Base-by-base conservation (phyloP, 805 yeast genomes). In the Teunomyces funiuensis region DNA sequence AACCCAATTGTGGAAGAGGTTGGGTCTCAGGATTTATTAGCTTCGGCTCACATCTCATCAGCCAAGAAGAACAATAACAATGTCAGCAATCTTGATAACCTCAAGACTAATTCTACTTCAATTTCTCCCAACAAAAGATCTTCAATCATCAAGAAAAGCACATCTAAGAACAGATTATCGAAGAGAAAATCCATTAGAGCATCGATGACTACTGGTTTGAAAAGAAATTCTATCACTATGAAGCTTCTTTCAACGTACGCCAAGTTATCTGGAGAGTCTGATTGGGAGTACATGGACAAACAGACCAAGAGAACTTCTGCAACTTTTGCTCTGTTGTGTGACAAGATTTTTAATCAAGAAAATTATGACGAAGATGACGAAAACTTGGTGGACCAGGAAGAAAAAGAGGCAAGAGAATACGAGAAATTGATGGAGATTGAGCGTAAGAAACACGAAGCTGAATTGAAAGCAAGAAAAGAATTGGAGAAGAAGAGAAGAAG, bases 291-390 rank as follows among this genome's bases (percentile, higher is more conserved):
- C 51, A 76, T 83, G 61, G 86, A 83, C 52, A 80, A 77, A 53
- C 87, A 81, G 57, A 82, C 88, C 5, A 83, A 78, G 61, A 73
- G 93, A 61, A 83, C 90, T 2, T 80, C 87, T 27, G 81, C 87
- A 11, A 85, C 85, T 47, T 85, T 85, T 68, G 93, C 89, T 9
- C 76, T 85, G 2, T 66, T 85, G 31, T 83, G 88, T 68, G 91
- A 85, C 63, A 81, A 79, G 60, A 79, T 85, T 43, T 85, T 85
- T 69, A 84, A 79, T 52, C 85, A 83, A 59, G 89, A 83, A 54
- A 64, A 58, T 2, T 69, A 69, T 47, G 61, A 65, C 37, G 76
- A 74, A 49, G 79, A 73, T 39, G 85, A 80, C 45, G 74, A 65
- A 44, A 59, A 54, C 33, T 61, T 69, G 46, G 58, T 66, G 9